Base-by-base conservation (phyloP, 2,329 filamentous ascomycete genomes). In the Colletotrichum ledebouriae region DNA sequence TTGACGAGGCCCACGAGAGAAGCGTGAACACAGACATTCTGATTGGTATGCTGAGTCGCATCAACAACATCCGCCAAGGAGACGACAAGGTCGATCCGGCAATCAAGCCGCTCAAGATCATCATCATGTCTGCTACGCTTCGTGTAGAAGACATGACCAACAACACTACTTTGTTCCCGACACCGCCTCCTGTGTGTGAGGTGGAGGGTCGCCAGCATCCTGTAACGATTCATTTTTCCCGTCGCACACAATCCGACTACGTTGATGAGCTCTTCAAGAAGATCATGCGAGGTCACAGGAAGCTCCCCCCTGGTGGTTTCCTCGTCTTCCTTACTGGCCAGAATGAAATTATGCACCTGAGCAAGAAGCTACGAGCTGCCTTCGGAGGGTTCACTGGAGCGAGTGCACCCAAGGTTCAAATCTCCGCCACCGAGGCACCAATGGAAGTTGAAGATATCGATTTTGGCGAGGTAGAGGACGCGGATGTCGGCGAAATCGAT, bases 71-170 rank as follows among this genome's bases (percentile, higher is more conserved):
- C 61, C 88, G 96, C 67, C 87, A 91, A 60, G 88, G 93, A 44
- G 86, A 98, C 81, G 88, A 88, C 7, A 82, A 87, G 69, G 91
- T 96, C 77, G 88, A 96, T 69, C 82, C 90, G 0, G 87, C 87
- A 1, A 81, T 92, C 33, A 91, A 90, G 71, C 94, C 94, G 0
- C 80, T 99, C 59, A 99, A 98, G 80, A 86, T 99, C 9, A 89
- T 99, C 68, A 97, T 99, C 80, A 99, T 99, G 97, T 98, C 95
- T 68, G 96, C 96, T 49, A 99, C 96, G 2, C 84, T 99, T 39
- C 87, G 94, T 67, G 93, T 98, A 52, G 92, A 94, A 12, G 95
- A 98, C 75, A 92, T 99, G 73, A 94, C 93, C 0, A 88, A 94
- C 75, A 98, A 99, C 75, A 82, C 88, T 9, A 90, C 86, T 15